Percentiles rank a stretch among this genome's conserved stretches.
Evolutionary conservation across 345 rosid genomes (phyloP).

Genomic region (Rhizophora apiculata): DNA sequence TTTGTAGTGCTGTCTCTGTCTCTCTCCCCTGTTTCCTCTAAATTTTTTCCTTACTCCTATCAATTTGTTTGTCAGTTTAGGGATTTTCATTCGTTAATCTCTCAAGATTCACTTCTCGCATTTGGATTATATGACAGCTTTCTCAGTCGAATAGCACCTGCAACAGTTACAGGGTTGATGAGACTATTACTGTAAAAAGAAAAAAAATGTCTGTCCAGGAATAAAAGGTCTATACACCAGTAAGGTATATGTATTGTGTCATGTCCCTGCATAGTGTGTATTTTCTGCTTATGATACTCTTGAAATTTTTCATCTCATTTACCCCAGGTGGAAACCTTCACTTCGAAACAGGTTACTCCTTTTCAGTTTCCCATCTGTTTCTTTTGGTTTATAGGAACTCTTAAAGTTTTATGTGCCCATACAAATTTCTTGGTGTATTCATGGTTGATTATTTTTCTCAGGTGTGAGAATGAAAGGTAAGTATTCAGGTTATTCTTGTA

Average conservation of each 20-base stretch:
- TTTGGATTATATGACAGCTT: constrained; percentile 9
- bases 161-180: constrained; percentile 1
- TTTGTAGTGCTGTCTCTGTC: background rate
- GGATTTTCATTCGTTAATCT: background rate
- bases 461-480: background rate
- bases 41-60: too few relatives aligned
- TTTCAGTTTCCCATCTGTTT: constrained; percentile 4
- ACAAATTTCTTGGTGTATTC: background rate
- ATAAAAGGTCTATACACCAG: background rate
- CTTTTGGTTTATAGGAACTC: constrained; percentile 2
- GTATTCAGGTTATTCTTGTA: background rate
- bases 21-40: background rate
- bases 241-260: background rate
- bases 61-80: too few relatives aligned
- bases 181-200: background rate
- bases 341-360: background rate
- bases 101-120: constrained; percentile 1
- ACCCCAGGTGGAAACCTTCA: background rate
- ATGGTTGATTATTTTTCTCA: background rate
- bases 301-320: background rate
- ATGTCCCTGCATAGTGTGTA: background rate
- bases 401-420: background rate
- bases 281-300: background rate
- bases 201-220: background rate
- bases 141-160: background rate